phyloP scores from a whole-genome alignment of 495 filamentous ascomycete genomes.

The Parachaetomium inaequale region DNA sequence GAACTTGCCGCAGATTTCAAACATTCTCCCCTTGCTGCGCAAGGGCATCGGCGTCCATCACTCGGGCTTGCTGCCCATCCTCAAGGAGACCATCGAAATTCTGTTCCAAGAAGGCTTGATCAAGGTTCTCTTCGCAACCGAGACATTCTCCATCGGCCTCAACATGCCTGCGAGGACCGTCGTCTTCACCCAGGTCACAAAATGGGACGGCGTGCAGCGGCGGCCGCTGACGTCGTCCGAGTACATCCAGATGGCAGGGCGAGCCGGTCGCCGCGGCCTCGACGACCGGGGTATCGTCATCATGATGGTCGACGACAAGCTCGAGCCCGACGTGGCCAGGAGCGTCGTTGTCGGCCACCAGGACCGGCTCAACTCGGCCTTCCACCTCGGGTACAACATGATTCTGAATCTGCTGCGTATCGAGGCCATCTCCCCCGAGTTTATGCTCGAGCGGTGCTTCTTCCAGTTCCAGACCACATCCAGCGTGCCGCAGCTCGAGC shows the following conservation, averaged over 20 bases:
- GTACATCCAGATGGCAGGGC: slow-evolving; percentile 97
- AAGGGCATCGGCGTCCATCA: slow-evolving; percentile 97
- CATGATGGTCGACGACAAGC: slow-evolving; percentile 97
- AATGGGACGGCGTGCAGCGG: slow-evolving; percentile 80
- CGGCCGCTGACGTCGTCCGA: slow-evolving; percentile 92
- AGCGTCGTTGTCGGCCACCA: slow-evolving; percentile 94
- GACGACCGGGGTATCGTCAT: slow-evolving; percentile 99
- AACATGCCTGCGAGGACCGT: slow-evolving; percentile 99
- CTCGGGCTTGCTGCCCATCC: slow-evolving; percentile 87
- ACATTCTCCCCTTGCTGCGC: slow-evolving; percentile 83
- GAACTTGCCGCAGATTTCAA: slow-evolving; percentile 78
- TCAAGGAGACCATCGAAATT: slow-evolving; percentile 99
- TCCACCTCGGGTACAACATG: slow-evolving; percentile 99
- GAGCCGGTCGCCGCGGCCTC: slow-evolving; percentile 91
- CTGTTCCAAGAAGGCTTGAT: slow-evolving; percentile 97
- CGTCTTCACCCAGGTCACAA: slow-evolving; percentile 92
- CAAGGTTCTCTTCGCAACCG: slow-evolving; percentile 95
- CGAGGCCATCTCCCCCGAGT: slow-evolving; percentile 93
- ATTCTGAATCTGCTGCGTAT: slow-evolving; percentile 92
- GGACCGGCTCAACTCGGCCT: slow-evolving; percentile 93
- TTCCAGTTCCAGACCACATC: slow-evolving; percentile 96
- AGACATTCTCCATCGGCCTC: slow-evolving; percentile 96
- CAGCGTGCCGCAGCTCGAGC: slow-evolving; percentile 75
- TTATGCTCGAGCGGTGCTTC: slow-evolving; percentile 95
- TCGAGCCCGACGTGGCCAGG: slow-evolving; percentile 91